Evolutionary conservation across 192 early-diverging fungal genomes (phyloP).

Genomic region (Gigaspora rosea): DNA sequence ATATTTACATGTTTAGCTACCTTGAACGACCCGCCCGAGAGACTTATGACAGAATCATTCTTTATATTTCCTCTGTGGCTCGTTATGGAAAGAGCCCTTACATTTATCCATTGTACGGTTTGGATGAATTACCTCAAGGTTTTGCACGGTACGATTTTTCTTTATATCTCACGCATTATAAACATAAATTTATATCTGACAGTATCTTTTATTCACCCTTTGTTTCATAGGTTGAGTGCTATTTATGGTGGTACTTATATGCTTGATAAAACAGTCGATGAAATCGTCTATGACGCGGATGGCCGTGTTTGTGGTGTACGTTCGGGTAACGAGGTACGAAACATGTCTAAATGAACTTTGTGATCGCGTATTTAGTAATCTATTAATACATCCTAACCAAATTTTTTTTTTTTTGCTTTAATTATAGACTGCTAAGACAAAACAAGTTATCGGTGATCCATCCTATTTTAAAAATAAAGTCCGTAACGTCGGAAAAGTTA

Average conservation of each 20-base stretch:
- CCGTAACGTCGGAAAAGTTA: constrained; percentile 80
- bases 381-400: neutral
- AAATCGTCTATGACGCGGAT: constrained; percentile 79
- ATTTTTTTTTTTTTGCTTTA: neutral
- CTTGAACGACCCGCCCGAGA: constrained; percentile 73
- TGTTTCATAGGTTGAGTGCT: constrained; percentile 76
- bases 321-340: constrained; percentile 74
- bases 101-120: constrained; percentile 97
- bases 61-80: constrained; percentile 91
- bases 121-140: constrained; percentile 97
- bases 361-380: neutral
- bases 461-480: constrained; percentile 86
- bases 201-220: neutral
- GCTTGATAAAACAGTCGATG: constrained; percentile 90
- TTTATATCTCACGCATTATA: neutral
- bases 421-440: constrained; percentile 68
- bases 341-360: neutral
- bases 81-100: constrained; percentile 96
- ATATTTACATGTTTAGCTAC: constrained; percentile 47
- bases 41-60: constrained; percentile 85
- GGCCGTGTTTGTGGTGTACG: constrained; percentile 90
- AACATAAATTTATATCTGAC: neutral
- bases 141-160: constrained; percentile 75
- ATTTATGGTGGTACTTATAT: constrained; percentile 99
- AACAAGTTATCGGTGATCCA: constrained; percentile 95